These are phyloP conservation scores for Monosporascus cannonballus DNA, from an alignment of 2,329 filamentous ascomycete species.

Conservation along the genomic window DNA sequence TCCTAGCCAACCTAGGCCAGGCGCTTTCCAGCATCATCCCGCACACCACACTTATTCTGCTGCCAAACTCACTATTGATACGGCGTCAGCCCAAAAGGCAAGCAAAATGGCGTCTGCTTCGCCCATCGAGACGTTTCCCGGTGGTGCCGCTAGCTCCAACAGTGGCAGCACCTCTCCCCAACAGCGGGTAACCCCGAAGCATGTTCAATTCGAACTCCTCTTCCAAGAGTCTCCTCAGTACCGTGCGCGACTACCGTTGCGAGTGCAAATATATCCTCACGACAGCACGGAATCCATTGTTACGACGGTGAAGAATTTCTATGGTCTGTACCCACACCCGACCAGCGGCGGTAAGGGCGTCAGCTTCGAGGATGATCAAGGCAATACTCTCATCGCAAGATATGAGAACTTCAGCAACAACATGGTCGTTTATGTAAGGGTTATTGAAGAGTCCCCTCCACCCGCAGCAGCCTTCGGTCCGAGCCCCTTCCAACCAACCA, in stretches of 20 bases:
- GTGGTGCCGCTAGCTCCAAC: constrained; percentile 31
- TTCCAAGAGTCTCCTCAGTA: constrained; percentile 62
- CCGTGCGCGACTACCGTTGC: constrained; percentile 72
- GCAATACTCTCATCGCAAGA: constrained; percentile 85
- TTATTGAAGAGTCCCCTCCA: constrained; percentile 57
- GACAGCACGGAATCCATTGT: constrained; percentile 98
- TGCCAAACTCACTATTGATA: constrained; percentile 18
- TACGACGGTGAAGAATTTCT: constrained; percentile 98
- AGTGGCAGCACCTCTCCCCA: constrained; percentile 42
- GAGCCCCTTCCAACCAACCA: constrained; percentile 42
- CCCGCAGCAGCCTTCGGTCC: constrained; percentile 43
- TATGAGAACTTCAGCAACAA: constrained; percentile 94
- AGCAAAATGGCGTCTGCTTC: constrained; percentile 42
- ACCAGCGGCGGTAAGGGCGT: constrained; percentile 65
- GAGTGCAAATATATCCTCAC: constrained; percentile 87
- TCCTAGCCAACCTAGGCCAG: constrained; percentile 15
- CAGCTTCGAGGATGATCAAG: constrained; percentile 87
- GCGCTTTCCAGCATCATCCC: constrained; percentile 21
- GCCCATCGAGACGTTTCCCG: constrained; percentile 30
- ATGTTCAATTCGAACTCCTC: constrained; percentile 73
- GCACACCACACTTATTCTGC: constrained; percentile 10
- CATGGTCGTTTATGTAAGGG: constrained; percentile 89
- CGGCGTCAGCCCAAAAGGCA: constrained; percentile 16
- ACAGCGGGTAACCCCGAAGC: constrained; percentile 53
- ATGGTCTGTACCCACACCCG: constrained; percentile 79